Conservation (phyloP, 2,329 filamentous ascomycete species). For the Pseudocercospora cruenta region DNA sequence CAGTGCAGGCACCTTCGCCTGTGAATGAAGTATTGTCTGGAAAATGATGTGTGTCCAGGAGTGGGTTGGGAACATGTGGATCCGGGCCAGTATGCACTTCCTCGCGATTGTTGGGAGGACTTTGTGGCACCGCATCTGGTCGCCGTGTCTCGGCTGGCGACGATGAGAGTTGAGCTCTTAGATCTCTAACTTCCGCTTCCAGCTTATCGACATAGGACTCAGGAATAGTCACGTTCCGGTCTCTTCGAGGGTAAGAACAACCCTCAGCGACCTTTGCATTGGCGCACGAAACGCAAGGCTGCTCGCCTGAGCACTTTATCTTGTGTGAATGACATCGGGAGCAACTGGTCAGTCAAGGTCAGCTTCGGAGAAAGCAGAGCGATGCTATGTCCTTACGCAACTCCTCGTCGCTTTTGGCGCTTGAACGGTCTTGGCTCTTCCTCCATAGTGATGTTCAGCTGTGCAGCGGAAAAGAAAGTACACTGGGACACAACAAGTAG, state of each 20-base stretch:
- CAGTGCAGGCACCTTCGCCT: conserved; percentile 32
- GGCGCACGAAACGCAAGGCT: conserved; percentile 29
- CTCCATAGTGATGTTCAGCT: background rate
- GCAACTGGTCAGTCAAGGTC: conserved; percentile 23
- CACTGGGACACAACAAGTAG: background rate
- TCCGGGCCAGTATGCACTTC: conserved; percentile 15
- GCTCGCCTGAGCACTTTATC: conserved; percentile 35
- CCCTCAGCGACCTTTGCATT: conserved; percentile 25
- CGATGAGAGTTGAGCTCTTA: conserved; percentile 16
- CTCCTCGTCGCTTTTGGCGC: conserved; percentile 22
- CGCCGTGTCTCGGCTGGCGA: conserved; percentile 1
- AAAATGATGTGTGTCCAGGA: conserved; percentile 31
- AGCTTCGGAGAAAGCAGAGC: background rate
- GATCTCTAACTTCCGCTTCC: conserved; percentile 27
- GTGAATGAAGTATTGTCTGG: conserved; percentile 25
- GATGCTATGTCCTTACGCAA: conserved; percentile 10
- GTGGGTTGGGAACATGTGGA: conserved; percentile 29
- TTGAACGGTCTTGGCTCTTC: conserved; percentile 12
- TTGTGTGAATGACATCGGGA: conserved; percentile 33
- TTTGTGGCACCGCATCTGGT: conserved; percentile 11
- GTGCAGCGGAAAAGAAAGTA: too few species aligned
- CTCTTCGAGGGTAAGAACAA: conserved; percentile 30
- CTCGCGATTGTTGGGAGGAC: background rate
- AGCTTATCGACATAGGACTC: conserved; percentile 32
- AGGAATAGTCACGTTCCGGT: conserved; percentile 30